Evolutionary conservation across 495 filamentous ascomycete genomes (phyloP).

Genomic region (Penicilliopsis zonata): DNA sequence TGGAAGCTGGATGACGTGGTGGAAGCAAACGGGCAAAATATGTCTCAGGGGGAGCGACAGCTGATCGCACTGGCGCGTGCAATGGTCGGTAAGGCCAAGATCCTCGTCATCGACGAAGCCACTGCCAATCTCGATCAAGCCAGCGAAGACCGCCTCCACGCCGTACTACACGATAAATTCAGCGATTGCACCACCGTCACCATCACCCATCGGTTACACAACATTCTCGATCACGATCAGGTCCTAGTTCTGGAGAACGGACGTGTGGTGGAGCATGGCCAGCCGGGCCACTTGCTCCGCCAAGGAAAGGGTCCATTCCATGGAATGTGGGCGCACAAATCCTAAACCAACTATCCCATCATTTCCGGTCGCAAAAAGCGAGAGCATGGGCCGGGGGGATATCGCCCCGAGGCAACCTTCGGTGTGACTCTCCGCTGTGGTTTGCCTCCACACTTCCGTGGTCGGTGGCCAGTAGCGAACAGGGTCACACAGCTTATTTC

Average conservation of each 20-base stretch:
- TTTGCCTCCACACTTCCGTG: too few species aligned
- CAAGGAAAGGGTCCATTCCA: too few species aligned
- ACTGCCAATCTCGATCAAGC: slow-evolving; percentile 45
- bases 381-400: too few species aligned
- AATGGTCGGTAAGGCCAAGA: slow-evolving; percentile 75
- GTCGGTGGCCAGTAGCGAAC: too few species aligned
- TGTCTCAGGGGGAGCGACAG: slow-evolving; percentile 64
- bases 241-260: slow-evolving; percentile 62
- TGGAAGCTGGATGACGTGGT: slow-evolving; percentile 29
- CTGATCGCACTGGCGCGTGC: slow-evolving; percentile 59
- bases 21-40: slow-evolving; percentile 59
- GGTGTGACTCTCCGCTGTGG: too few species aligned
- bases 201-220: slow-evolving; percentile 63
- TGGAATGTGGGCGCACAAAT: too few species aligned
- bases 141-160: slow-evolving; percentile 59
- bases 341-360: too few species aligned
- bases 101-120: slow-evolving; percentile 65
- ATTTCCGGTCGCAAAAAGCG: too few species aligned
- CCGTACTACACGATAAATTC: slow-evolving; percentile 51
- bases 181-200: slow-evolving; percentile 51
- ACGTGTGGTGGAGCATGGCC: slow-evolving; percentile 36
- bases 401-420: too few species aligned
- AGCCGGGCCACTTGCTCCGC: too few species aligned
- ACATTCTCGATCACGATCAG: slow-evolving; percentile 62
- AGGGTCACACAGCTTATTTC: too few species aligned